Evolutionary conservation across 139 green algal species (phyloP), one percentile per base, ranked within the genome.

Genomic region (Chlorella sp.): DNA sequence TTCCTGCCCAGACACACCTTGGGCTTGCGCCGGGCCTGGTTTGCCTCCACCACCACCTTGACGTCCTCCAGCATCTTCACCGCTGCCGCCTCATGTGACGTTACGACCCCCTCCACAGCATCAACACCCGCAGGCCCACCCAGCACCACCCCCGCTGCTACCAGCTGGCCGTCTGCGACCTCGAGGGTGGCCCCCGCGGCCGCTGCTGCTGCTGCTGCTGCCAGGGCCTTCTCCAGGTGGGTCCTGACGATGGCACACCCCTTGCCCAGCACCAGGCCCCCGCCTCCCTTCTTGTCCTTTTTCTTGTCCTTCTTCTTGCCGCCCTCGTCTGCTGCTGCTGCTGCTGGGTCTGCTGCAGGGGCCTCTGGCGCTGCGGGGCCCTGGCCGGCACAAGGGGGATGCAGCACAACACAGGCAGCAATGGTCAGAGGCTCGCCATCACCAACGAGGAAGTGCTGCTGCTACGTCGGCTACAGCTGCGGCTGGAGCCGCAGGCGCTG

Each of bases 1-100:
- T n/a, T n/a, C n/a, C n/a, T n/a, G n/a, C n/a, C n/a, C n/a, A n/a
- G n/a, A n/a, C n/a, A 71, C 32, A 98, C 74, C 78, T 84, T 86
- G 71, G 81, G 81, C 78, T 85, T 85, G 51, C 78, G 70, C 4
- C 84, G 81, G 0, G 83, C 77, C 71, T 88, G 79, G 75, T 96
- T 97, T 67, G 89, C 86, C 71, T 97, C 87, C 31, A 96, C 67
- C 22, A 86, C 71, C 4, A n/a, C 68, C 20, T 67, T 69, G 59
- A 96, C 55, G 22, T 86, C 84, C 1, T 80, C 82, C 35, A 95
- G 51, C 62, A 92, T 72, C 71, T 78, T 78, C 35, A 49, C 68
- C 30, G 35, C 14, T 5, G 23, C 35, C 31, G 17, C 42, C 50
- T 35, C 70, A 60, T 67, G 68, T 51, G 35, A 72, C 42, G n/a